Evolutionary conservation across 768 basidiomycete species (phyloP).

Genomic region (Suillus clintonianus): DNA sequence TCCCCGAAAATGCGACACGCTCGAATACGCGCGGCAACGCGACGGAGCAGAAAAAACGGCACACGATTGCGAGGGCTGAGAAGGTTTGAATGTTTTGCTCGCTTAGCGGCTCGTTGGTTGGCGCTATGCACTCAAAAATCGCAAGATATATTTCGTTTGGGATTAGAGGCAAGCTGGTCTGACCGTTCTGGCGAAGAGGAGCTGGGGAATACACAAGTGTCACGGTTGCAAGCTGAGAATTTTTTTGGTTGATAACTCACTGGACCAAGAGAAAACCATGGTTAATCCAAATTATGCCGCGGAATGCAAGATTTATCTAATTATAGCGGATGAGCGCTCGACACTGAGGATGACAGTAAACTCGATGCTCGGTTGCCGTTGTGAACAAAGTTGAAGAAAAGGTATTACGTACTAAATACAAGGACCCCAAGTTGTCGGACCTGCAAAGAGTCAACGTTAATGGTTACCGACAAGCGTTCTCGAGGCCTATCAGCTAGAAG

Average conservation of each 20-base stretch:
- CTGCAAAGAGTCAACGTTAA: too few relatives aligned
- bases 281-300: background rate
- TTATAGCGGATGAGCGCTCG: background rate
- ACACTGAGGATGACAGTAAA: background rate
- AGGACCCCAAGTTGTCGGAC: too few relatives aligned
- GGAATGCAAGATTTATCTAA: background rate
- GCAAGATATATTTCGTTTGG: constrained; percentile 47
- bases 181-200: constrained; percentile 21
- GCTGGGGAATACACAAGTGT: constrained; percentile 15
- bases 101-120: constrained; percentile 12
- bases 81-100: constrained; percentile 13
- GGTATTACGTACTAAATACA: too few relatives aligned
- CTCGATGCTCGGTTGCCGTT: background rate
- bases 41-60: constrained; percentile 43
- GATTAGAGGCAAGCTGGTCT: constrained; percentile 28
- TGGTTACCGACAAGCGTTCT: too few relatives aligned
- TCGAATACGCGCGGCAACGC: constrained; percentile 44
- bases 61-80: constrained; percentile 39
- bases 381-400: too few relatives aligned
- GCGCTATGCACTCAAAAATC: constrained; percentile 39
- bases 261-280: background rate
- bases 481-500: too few relatives aligned
- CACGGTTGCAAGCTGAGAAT: background rate
- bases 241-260: background rate
- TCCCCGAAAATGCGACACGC: constrained; percentile 22